Evolutionary conservation across 768 basidiomycete genomes (phyloP).

Genomic region (Collybia sordida): DNA sequence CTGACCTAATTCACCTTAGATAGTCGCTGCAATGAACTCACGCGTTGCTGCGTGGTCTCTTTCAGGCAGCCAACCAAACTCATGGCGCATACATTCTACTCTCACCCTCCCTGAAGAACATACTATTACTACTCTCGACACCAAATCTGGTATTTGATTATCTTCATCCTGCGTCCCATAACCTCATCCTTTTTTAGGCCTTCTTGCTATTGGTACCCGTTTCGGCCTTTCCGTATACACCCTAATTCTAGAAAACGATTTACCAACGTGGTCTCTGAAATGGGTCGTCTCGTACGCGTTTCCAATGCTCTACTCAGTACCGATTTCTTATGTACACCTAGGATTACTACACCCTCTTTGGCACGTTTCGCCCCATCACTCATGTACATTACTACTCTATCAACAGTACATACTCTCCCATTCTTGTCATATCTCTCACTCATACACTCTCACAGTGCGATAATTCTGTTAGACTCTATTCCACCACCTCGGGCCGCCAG

Average conservation of each 20-base stretch:
- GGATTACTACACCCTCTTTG: constrained; percentile 49
- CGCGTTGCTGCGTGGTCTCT: constrained; percentile 80
- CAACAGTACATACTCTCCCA: constrained; percentile 41
- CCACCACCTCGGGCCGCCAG: constrained; percentile 69
- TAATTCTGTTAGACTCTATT: constrained; percentile 61
- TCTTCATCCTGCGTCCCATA: constrained; percentile 4
- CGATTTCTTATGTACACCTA: constrained; percentile 19
- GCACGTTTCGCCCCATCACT: constrained; percentile 74
- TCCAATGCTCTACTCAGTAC: background rate
- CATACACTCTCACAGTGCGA: constrained; percentile 41
- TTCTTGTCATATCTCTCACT: background rate
- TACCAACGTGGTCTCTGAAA: constrained; percentile 81
- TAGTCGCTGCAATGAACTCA: constrained; percentile 68
- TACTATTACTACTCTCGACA: constrained; percentile 63
- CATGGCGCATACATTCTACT: constrained; percentile 83
- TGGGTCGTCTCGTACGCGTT: constrained; percentile 62
- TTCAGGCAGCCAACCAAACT: constrained; percentile 58
- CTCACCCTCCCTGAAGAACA: constrained; percentile 59
- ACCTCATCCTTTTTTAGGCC: constrained; percentile 49
- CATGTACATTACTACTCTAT: constrained; percentile 68
- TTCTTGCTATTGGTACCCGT: constrained; percentile 69
- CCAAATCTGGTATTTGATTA: constrained; percentile 60
- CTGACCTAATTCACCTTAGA: constrained; percentile 38
- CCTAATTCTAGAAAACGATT: constrained; percentile 75
- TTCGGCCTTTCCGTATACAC: constrained; percentile 71